A percentile compares a stretch with the other conserved stretches of the same genome.
Conservation (phyloP, 345 rosid species). For the Brassica incana region DNA sequence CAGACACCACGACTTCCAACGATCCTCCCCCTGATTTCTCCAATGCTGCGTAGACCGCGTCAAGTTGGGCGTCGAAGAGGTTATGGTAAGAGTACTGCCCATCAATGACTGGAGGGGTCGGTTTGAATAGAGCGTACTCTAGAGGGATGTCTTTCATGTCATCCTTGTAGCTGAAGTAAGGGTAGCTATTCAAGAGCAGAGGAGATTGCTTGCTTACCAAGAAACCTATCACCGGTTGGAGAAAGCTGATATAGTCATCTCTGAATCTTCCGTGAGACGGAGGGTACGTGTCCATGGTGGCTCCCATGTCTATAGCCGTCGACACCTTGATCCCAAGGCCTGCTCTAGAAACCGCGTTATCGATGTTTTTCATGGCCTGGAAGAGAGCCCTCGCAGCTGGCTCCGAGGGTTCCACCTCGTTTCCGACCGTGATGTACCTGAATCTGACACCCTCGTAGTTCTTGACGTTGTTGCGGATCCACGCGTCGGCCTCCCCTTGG, state of each 20-base stretch:
- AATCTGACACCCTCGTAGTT: too few species aligned
- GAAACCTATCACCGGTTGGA: slow-evolving; percentile 44
- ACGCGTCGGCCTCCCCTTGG: too few species aligned
- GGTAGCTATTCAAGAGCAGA: slow-evolving; percentile 43
- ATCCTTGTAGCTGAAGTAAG: slow-evolving; percentile 41
- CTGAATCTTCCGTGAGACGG: slow-evolving; percentile 45
- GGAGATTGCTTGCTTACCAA: slow-evolving; percentile 45
- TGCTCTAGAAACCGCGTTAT: slow-evolving; percentile 9
- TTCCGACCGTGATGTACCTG: slow-evolving; percentile 65
- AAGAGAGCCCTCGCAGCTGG: neutral
- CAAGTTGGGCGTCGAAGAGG: slow-evolving; percentile 34
- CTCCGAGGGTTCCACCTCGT: slow-evolving; percentile 43
- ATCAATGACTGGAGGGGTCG: too few species aligned
- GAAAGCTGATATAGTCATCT: slow-evolving; percentile 21
- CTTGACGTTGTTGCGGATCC: too few species aligned
- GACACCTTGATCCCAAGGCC: slow-evolving; percentile 38
- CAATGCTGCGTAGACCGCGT: slow-evolving; percentile 34
- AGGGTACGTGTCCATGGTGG: slow-evolving; percentile 32
- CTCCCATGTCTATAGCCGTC: slow-evolving; percentile 29
- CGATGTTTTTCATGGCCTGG: neutral
- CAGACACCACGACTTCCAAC: slow-evolving; percentile 45
- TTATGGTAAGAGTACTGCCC: slow-evolving; percentile 11
- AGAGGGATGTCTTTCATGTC: slow-evolving; percentile 21
- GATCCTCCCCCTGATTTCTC: slow-evolving; percentile 39
- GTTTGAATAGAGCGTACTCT: too few species aligned